Evolutionary conservation across 768 basidiomycete species (phyloP), one percentile per base, ranked within the genome.

Genomic region (Glaciozyma antarctica): DNA sequence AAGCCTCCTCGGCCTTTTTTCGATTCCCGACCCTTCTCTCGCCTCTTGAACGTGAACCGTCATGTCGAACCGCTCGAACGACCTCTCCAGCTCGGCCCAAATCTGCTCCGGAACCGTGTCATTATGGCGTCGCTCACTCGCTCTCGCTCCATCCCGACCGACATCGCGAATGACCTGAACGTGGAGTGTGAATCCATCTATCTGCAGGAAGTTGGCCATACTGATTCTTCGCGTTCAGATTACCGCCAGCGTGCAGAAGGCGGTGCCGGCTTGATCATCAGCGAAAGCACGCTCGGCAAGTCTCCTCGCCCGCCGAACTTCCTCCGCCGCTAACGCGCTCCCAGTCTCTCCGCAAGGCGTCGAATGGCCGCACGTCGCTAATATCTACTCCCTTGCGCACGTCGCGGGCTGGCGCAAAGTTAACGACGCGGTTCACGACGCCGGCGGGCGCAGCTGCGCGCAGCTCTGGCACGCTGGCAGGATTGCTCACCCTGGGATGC

Each of bases 161-260:
- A 62, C 21, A 22, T 34, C 24, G 51, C 61, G 17, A 62, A 62
- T 10, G 49, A 51, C 13, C 16, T 51, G 22, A 51, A 51, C 49
- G 28, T 24, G n/a, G 49, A 51, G 49, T 51, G 49, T 51, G 16
- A 51, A n/a, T 51, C 48, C 8, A n/a, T n/a, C n/a, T n/a, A n/a
- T n/a, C n/a, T n/a, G n/a, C n/a, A n/a, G n/a, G n/a, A n/a, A n/a
- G n/a, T n/a, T n/a, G n/a, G n/a, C n/a, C n/a, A n/a, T n/a, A 22
- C 48, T 52, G 51, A 34, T 3, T 17, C 13, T 32, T n/a, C 24
- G 21, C 7, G 7, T 22, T 17, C 38, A 34, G 38, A 48, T 24
- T 62, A 62, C 53, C 19, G 17, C 15, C 61, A 62, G 52, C 49
- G 61, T 6, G 61, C 61, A n/a, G 41, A 22, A n/a, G 58, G 58